A percentile compares a stretch with the other conserved stretches of the same genome.
phyloP scores from a whole-genome alignment of 2,329 filamentous ascomycete genomes.

The Pyrenophora graminea region DNA sequence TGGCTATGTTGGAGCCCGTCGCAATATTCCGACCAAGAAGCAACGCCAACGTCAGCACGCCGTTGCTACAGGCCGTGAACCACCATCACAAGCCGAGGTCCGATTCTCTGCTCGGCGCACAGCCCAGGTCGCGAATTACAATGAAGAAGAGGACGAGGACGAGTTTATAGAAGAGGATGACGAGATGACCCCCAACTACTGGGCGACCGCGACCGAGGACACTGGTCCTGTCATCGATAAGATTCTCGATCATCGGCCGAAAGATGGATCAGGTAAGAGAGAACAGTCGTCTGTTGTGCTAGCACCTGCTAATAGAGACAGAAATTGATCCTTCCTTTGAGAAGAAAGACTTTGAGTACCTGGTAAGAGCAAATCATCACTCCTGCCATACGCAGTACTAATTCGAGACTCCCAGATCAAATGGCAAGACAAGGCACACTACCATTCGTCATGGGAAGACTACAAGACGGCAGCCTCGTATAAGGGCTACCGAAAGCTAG shows the following conservation, averaged over 20 bases:
- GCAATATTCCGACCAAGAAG: slow-evolving; percentile 70
- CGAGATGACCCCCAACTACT: slow-evolving; percentile 70
- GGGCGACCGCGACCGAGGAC: slow-evolving; percentile 71
- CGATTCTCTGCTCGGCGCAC: slow-evolving; percentile 89
- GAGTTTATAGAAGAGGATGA: slow-evolving; percentile 63
- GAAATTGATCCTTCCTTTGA: slow-evolving; percentile 42
- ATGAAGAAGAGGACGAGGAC: slow-evolving; percentile 65
- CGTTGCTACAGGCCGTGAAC: slow-evolving; percentile 62
- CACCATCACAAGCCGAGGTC: slow-evolving; percentile 74
- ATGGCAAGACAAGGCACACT: slow-evolving; percentile 94
- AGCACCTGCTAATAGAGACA: slow-evolving; percentile 28
- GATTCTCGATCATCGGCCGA: slow-evolving; percentile 82
- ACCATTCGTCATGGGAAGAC: slow-evolving; percentile 94
- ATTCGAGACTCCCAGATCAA: slow-evolving; percentile 67
- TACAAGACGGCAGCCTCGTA: slow-evolving; percentile 74
- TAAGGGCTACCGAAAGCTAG: slow-evolving; percentile 83
- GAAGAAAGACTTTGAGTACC: slow-evolving; percentile 84
- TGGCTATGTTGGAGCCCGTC: slow-evolving; percentile 77
- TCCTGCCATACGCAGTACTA: slow-evolving; percentile 7
- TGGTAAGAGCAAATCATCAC: slow-evolving; percentile 49
- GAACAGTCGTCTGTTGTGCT: neutral
- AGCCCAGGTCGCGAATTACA: slow-evolving; percentile 72
- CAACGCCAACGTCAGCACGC: slow-evolving; percentile 73
- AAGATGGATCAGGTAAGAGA: slow-evolving; percentile 60
- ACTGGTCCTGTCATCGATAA: slow-evolving; percentile 85